A percentile compares a stretch with the other conserved stretches of the same genome.
These are phyloP conservation scores for Flaveria trinervia DNA, from an alignment of 129 eudicot genomes.

Conservation along the genomic window DNA sequence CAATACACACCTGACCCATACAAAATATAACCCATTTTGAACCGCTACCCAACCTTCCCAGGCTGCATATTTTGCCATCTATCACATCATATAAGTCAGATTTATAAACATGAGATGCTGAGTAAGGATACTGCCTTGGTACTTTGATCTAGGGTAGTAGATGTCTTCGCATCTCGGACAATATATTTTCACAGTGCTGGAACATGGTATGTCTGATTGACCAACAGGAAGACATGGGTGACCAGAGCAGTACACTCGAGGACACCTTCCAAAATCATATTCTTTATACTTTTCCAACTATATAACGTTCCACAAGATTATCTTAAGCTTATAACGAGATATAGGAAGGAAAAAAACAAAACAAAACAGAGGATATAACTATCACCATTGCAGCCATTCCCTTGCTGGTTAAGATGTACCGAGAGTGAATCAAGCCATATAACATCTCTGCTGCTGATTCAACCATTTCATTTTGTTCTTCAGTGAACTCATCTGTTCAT, in stretches of 20 bases:
- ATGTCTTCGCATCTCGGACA: slow-evolving; percentile 45
- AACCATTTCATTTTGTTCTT: slow-evolving; percentile 48
- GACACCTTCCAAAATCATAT: slow-evolving; percentile 47
- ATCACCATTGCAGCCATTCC: slow-evolving; percentile 52
- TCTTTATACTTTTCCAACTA: slow-evolving; percentile 47
- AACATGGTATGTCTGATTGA: slow-evolving; percentile 39
- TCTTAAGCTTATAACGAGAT: not conserved
- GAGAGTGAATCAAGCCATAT: slow-evolving; percentile 53
- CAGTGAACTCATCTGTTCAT: slow-evolving; percentile 43
- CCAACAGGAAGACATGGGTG: slow-evolving; percentile 47
- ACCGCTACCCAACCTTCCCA: not conserved
- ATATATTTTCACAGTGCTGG: slow-evolving; percentile 40
- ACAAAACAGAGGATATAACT: slow-evolving; percentile 9
- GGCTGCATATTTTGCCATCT: too few species aligned
- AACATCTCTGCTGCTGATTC: slow-evolving; percentile 64
- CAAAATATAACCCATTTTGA: not conserved
- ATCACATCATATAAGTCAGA: not conserved
- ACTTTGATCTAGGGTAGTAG: slow-evolving; percentile 36
- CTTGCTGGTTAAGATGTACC: slow-evolving; percentile 54
- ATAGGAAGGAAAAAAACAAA: not conserved
- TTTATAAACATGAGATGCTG: not conserved
- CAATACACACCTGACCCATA: not conserved
- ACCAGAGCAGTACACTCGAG: slow-evolving; percentile 38
- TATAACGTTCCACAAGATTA: not conserved
- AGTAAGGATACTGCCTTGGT: slow-evolving; percentile 38